Percentiles rank a stretch among this genome's conserved stretches.
Evolutionary conservation across 306 rosid genomes (phyloP).

Genomic region (Lathyrus sativus): DNA sequence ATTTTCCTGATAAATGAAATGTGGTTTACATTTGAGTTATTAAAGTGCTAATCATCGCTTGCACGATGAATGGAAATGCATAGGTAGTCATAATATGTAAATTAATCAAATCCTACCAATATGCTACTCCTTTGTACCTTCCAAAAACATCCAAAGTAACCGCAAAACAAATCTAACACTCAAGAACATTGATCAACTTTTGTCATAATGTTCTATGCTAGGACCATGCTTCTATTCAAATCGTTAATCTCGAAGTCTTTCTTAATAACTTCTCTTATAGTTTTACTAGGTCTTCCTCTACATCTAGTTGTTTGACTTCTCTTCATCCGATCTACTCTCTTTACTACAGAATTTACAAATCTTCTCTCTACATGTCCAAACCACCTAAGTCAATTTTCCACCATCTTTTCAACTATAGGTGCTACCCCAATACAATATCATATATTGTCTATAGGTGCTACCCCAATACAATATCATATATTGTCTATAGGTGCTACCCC

Average conservation of each 20-base stretch:
- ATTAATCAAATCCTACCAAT: constrained; percentile 16
- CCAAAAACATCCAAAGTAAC: not conserved
- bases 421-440: not conserved
- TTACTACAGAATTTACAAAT: no score
- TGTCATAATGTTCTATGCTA: no score
- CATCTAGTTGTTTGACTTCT: no score
- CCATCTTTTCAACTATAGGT: no score
- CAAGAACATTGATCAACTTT: not conserved
- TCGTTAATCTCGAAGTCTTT: no score
- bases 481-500: no score
- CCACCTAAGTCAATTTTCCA: no score
- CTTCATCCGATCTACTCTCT: no score
- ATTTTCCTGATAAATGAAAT: constrained; percentile 63
- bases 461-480: not conserved
- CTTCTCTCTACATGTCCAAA: no score
- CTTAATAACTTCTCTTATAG: no score
- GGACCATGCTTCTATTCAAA: no score
- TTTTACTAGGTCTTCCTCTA: no score
- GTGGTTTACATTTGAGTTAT: constrained; percentile 23
- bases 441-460: not conserved
- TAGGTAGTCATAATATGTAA: constrained; percentile 9
- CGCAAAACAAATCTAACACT: constrained; percentile 30
- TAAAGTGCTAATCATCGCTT: not conserved
- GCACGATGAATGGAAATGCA: constrained; percentile 12
- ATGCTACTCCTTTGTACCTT: constrained; percentile 1